Base-by-base conservation (phyloP, 192 early-diverging fungal genomes). In the Entomortierella parvispora region DNA sequence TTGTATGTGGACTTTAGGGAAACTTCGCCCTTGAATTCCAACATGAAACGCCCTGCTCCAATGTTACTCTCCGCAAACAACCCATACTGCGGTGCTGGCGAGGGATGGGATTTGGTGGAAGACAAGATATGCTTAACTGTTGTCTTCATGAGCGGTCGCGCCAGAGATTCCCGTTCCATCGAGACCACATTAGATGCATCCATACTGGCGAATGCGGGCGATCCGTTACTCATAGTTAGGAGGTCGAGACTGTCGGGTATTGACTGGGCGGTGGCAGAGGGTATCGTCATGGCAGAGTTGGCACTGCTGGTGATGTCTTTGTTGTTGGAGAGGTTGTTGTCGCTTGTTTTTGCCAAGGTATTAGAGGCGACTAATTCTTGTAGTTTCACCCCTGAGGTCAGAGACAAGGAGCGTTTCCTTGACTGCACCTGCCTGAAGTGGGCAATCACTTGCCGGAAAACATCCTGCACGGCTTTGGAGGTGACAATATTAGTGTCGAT, bases 11-110 rank as follows among this genome's bases (percentile, higher is more conserved):
- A 86, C 46, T 92, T 90, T 12, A 93, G 71, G 0, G 84, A 63
- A 15, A 93, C 82, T 43, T 90, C 87, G 14, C 96, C 96, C 46
- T 89, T 89, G 69, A 92, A 93, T 54, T 96, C 91, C 75, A 89
- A 84, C 49, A 97, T 80, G 63, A 88, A 95, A 34, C 82, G 65
- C 17, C 84, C 68, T 0, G 82, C 55, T 11, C 79, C 51, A 45
- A 94, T 85, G 15, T 84, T 77, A 3, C 71, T 78, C 44, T 85
- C 88, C 4, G 90, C 86, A 80, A 91, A 90, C 15, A 92, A 61
- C 20, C 90, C 93, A 51, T 88, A 87, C 11, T 80, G 66, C 12
- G 61, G 60, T 34, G 45, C 63, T 29, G 72, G 75, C 15, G 68
- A 69, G 31, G 75, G 76, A 25, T 49, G 26, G 15, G 28, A 26